Evolutionary conservation across 192 early-diverging fungal species (phyloP), one percentile per base, ranked within the genome.

Genomic region (Backusella macrospora): DNA sequence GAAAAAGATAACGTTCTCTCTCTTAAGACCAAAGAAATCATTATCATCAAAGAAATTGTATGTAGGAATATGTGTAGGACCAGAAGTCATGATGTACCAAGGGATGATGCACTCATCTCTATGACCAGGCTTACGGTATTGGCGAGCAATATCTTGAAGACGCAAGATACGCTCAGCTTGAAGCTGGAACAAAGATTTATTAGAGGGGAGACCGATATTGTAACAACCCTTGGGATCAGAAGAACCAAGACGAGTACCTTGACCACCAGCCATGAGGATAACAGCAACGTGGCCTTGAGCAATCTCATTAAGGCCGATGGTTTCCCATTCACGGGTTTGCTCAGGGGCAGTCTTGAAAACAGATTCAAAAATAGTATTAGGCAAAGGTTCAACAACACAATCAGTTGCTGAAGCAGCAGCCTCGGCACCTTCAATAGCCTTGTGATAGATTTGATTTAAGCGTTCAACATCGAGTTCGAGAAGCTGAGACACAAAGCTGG

Each of bases 11-110:
- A 99, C 92, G 78, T 99, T 96, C 52, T 91, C 85, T 38, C 79
- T 71, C 46, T 89, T 81, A 44, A 99, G 82, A 26, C 98, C 98
- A 91, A 98, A 99, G 85, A 87, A 98, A 65, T 88, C 81, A 79
- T 94, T 66, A 49, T 92, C 78, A 65, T 88, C 85, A 83, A 99
- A 99, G 81, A 89, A 93, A 13, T 77, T 68, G 49, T 88, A 87
- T 14, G 97, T 97, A 16, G 94, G 90, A 1, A 67, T 81, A 64
- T 91, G 86, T 21, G 98, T 99, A 16, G 98, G 98, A 8, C 94
- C 97, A 47, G 94, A 96, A 59, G 96, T 96, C 98, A 99, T 99
- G 76, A 99, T 90, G 80, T 97, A 97, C 97, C 97, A 99, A 8
- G 97, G 96, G 68, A 99, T 96, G 26, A 90, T 85, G 14, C 92